Evolutionary conservation across 2,329 filamentous ascomycete species (phyloP).

Genomic region (Aspergillus brasiliensis): DNA sequence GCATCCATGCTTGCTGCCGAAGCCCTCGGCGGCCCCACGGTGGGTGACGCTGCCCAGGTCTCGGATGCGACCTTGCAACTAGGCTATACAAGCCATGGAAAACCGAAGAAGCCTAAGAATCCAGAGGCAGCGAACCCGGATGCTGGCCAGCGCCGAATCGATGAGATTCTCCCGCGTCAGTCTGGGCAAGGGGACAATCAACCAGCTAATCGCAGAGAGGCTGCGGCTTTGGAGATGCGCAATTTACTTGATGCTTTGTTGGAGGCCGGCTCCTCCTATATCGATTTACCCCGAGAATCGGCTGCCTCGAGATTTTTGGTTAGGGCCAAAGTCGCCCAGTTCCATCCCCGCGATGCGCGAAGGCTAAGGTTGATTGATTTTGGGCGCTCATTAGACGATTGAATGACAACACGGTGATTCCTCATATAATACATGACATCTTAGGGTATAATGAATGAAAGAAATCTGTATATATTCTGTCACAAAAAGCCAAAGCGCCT

Average conservation of each 20-base stretch:
- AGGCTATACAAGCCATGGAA: constrained; percentile 58
- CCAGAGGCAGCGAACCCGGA: constrained; percentile 33
- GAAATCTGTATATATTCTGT: constrained; percentile 14
- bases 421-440: neutral
- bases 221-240: constrained; percentile 51
- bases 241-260: constrained; percentile 51
- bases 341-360: constrained; percentile 57
- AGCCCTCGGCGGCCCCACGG: constrained; percentile 78
- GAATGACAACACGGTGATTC: neutral
- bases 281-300: constrained; percentile 52
- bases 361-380: constrained; percentile 58
- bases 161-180: constrained; percentile 51
- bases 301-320: constrained; percentile 57
- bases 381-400: constrained; percentile 42
- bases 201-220: constrained; percentile 48
- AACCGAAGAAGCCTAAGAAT: constrained; percentile 43
- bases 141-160: constrained; percentile 52
- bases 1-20: constrained; percentile 79
- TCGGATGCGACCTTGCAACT: constrained; percentile 56
- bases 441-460: neutral
- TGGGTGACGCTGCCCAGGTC: constrained; percentile 71
- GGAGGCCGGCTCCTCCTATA: constrained; percentile 50
- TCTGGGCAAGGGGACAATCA: constrained; percentile 26
- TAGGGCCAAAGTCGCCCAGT: constrained; percentile 58
- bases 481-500: constrained; percentile 2